Base-by-base conservation (phyloP, 78 protist genomes). In the Trichosphaerium sp. region DNA sequence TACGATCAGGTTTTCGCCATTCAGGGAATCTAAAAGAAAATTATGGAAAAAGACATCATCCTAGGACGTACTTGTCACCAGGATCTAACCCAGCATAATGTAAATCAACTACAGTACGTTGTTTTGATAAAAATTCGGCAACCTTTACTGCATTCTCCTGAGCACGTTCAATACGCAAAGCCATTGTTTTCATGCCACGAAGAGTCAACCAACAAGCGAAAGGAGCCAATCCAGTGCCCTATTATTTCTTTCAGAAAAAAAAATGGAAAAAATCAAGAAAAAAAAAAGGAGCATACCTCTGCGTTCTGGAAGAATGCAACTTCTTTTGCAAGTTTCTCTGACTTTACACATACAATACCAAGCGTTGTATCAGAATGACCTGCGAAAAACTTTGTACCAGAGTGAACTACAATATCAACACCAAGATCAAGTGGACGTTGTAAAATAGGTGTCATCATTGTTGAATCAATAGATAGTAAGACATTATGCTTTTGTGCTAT, bases 321-420 rank as follows among this genome's bases (percentile, higher is more conserved):
- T 56, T 3, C 74, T 61, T 71, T 42, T 34, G 42, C 75, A 28
- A 48, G 28, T 15, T 23, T 75, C 64, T 82, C 8, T 35, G 7
- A 12, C 21, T 15, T 31, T 48, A 37, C 10, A 14, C 21, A 59
- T 25, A 68, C n/a, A 29, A 71, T 52, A 35, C 75, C 91, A 18
- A 67, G 85, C 11, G 78, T 51, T 7, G 47, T 4, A 39, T 67
- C 73, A 35, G 71, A 52, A 54, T 78, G 85, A n/a, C 92, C 92
- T 47, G 39, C 32, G 23, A 82, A 29, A 52, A 47, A 71, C 79
- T 87, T 87, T 14, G 92, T 82, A 21, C 67, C 78, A 0, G 85
- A 76, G 56, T 75, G 75, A 28, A 75, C 34, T 21, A 67, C 81
- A 18, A 82, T 62, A 25, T 88, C 93, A 47, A 74, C 86, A 25